Evolutionary conservation across 495 filamentous ascomycete genomes (phyloP).

Genomic region (Monascus purpureus): DNA sequence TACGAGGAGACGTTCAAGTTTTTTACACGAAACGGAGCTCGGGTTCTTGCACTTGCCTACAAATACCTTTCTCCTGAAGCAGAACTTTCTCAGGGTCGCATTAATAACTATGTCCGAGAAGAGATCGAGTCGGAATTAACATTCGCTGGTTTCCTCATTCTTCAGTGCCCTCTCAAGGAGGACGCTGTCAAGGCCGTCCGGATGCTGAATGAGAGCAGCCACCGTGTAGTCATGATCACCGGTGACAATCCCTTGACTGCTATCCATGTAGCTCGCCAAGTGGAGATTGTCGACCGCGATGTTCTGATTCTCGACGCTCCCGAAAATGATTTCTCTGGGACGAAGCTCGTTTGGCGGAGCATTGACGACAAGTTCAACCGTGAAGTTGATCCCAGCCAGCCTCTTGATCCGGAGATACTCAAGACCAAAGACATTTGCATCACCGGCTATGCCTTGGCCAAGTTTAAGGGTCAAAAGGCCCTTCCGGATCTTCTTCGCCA

Average conservation of each 20-base stretch:
- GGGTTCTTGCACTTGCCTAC: constrained; percentile 87
- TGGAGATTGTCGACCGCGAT: constrained; percentile 95
- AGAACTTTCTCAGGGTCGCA: constrained; percentile 66
- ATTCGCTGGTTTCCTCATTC: constrained; percentile 91
- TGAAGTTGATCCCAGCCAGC: constrained; percentile 72
- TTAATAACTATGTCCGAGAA: constrained; percentile 87
- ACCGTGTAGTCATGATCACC: constrained; percentile 98
- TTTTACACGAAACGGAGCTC: constrained; percentile 87
- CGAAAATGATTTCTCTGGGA: constrained; percentile 72
- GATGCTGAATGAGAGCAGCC: constrained; percentile 98
- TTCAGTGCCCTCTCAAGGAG: constrained; percentile 92
- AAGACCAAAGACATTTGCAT: constrained; percentile 86
- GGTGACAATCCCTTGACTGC: constrained; percentile 96
- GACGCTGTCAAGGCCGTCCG: constrained; percentile 86
- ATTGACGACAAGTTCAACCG: constrained; percentile 82
- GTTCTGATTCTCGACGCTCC: constrained; percentile 90
- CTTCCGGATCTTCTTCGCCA: constrained; percentile 66
- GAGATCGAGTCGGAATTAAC: constrained; percentile 72
- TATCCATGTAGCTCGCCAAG: constrained; percentile 85
- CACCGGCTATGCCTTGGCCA: constrained; percentile 84
- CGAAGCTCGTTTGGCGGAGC: constrained; percentile 83
- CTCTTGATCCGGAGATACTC: constrained; percentile 70
- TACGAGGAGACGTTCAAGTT: constrained; percentile 99
- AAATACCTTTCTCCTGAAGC: constrained; percentile 70
- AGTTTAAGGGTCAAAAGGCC: constrained; percentile 67